These are phyloP conservation scores for Parafenestella ontariensis DNA, from an alignment of 2,329 filamentous ascomycete genomes.

Conservation along the genomic window DNA sequence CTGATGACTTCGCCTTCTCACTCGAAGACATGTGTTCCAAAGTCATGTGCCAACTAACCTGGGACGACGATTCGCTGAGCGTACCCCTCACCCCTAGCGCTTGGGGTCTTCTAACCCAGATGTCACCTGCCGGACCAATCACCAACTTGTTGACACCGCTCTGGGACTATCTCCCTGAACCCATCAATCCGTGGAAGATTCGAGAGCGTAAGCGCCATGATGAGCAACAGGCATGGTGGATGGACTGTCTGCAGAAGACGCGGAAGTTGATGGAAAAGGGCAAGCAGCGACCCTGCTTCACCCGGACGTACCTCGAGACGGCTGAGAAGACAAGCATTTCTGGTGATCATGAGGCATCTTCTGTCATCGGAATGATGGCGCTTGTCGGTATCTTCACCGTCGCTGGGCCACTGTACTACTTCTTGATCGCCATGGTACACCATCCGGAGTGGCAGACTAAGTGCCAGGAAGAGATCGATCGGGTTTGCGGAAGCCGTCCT, in stretches of 20 bases:
- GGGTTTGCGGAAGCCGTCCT: conserved; percentile 32
- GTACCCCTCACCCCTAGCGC: conserved; percentile 59
- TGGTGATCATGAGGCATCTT: conserved; percentile 49
- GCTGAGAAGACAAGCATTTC: conserved; percentile 51
- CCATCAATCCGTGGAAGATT: conserved; percentile 62
- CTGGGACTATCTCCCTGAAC: conserved; percentile 58
- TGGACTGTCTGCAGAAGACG: conserved; percentile 53
- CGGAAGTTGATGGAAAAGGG: conserved; percentile 43
- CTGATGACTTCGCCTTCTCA: conserved; percentile 59
- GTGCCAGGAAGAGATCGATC: conserved; percentile 45
- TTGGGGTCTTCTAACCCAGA: conserved; percentile 64
- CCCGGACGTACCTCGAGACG: conserved; percentile 42
- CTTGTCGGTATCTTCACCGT: conserved; percentile 51
- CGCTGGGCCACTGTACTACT: conserved; percentile 48
- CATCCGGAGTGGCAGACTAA: conserved; percentile 47
- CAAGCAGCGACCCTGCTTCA: conserved; percentile 43
- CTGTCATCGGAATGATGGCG: conserved; percentile 49
- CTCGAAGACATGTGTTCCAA: conserved; percentile 66
- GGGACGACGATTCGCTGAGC: conserved; percentile 60
- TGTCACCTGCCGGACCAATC: conserved; percentile 65
- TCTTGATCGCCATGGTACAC: conserved; percentile 47
- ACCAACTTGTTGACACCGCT: conserved; percentile 64
- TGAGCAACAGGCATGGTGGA: conserved; percentile 61
- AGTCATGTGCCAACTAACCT: conserved; percentile 62
- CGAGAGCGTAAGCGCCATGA: conserved; percentile 62